Base-by-base conservation (phyloP, 192 early-diverging fungal species). In the Linnemannia exigua region DNA sequence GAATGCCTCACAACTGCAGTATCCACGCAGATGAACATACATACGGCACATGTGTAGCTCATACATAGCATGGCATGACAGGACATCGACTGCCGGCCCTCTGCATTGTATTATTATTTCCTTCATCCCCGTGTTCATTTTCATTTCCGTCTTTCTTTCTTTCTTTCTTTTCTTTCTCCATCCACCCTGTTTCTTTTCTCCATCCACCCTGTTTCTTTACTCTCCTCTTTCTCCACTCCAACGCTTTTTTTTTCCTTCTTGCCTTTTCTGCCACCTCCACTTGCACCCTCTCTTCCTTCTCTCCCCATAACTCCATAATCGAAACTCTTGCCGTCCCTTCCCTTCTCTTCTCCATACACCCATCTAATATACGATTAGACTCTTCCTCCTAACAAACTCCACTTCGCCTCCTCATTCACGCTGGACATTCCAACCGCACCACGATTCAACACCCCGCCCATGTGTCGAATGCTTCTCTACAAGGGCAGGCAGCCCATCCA, bases 401-500 rank as follows among this genome's bases (percentile, higher is more conserved):
- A 3, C 41, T 44, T 44, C 9, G 3, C 9, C 41, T 44, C 9
- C 28, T 33, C 58, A n/a, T 33, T 75, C 74, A 76, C 46, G 19
- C 48, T 86, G 84, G 75, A 79, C 31, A 58, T 71, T 25, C 22
- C 71, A 25, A 76, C 41, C 47, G 52, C 58, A 41, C 75, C 51
- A 20, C 84, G 78, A 36, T 70, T 80, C 68, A 86, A 79, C 75
- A 76, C 79, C 47, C 74, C 73, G 74, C 74, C 78, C 67, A 93
- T 95, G 93, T 95, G 94, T 84, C 90, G 94, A 31, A 92, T 95
- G 81, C 86, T 95, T 22, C 80, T 95, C n/a, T 96, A 94, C 90
- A 96, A 96, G 80, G 94, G 94, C 82, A 94, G 93, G 73, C 88
- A 87, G 80, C 93, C 94, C 36, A 94, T 95, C 48, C 90, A 94